Base-by-base conservation (phyloP, 1,284 basidiomycete genomes). In the Pholiota adiposa region DNA sequence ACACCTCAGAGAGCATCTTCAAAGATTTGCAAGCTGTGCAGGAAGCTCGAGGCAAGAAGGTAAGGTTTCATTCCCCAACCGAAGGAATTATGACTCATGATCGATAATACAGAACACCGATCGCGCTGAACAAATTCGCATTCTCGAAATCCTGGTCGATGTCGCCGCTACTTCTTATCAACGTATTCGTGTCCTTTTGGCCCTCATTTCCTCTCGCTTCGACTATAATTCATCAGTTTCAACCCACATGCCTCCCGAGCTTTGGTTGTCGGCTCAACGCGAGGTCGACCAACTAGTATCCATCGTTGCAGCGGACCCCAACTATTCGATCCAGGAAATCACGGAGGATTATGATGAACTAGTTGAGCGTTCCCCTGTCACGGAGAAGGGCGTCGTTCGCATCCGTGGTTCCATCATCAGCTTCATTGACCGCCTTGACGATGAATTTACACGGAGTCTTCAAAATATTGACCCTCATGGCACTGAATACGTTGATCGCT, bases 391-490 rank as follows among this genome's bases (percentile, higher is more conserved):
- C 8, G 69, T 90, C 51, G 90, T 96, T 56, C 83, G 87, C 58
- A 89, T 98, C 61, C 88, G 95, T 56, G 96, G 96, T 46, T 96
- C 92, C 72, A 87, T 98, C 72, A 95, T 97, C 75, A 94, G 92
- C 72, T 94, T 98, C 69, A 85, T 99, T 52, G 97, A 99, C 76
- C 90, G 97, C 60, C 79, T 99, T 54, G 97, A 99, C 75, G 97
- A 99, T 70, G 97, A 99, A 78, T 99, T 99, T 77, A 98, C 95
- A 54, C 94, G 94, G 76, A 97, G 94, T 70, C 79, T 99, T 54
- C 97, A 99, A 83, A 95, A 98, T 74, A 96, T 98, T 67, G 97
- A 99, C 72, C 97, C 97, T 14, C 97, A 99, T 74, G 95, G 97
- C 4, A 94, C 94, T 52, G 97, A 99, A 76, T 99, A 99, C 74